Evolutionary conservation across 225 moss, liverwort and hornwort genomes (phyloP).

Genomic region (Thuidium tamariscinum): DNA sequence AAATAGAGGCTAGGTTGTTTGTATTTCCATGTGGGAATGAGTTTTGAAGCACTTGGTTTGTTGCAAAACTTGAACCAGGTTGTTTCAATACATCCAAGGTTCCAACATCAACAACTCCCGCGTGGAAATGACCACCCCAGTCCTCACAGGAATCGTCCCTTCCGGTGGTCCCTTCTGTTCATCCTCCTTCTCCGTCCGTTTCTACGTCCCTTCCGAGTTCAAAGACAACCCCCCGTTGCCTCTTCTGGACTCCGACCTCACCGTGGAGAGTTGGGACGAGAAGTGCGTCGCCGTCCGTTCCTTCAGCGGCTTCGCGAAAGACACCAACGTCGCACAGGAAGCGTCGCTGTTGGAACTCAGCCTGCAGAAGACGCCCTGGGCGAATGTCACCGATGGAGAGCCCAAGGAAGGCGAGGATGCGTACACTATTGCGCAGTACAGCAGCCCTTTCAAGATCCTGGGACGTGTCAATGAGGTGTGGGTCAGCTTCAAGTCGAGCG

Average conservation of each 20-base stretch:
- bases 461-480: constrained; percentile 84
- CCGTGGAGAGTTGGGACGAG: constrained; percentile 50
- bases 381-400: constrained; percentile 39
- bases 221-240: constrained; percentile 62
- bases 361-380: constrained; percentile 39
- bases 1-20: not conserved
- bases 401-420: constrained; percentile 55
- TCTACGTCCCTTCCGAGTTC: constrained; percentile 50
- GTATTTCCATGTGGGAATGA: not conserved
- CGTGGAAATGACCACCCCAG: constrained; percentile 82
- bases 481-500: constrained; percentile 51
- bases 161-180: constrained; percentile 96
- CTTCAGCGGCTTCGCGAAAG: constrained; percentile 77
- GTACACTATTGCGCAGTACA: constrained; percentile 84
- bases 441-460: constrained; percentile 62
- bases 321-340: constrained; percentile 63
- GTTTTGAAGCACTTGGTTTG: not conserved
- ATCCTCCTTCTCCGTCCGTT: constrained; percentile 68
- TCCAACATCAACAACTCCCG: constrained; percentile 71
- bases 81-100: constrained; percentile 88
- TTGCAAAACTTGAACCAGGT: constrained; percentile 19
- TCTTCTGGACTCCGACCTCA: constrained; percentile 57
- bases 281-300: constrained; percentile 64
- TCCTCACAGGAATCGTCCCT: constrained; percentile 86
- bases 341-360: constrained; percentile 56